phyloP scores from a whole-genome alignment of 371 early-diverging fungal species.

The Cladochytrium tenue region DNA sequence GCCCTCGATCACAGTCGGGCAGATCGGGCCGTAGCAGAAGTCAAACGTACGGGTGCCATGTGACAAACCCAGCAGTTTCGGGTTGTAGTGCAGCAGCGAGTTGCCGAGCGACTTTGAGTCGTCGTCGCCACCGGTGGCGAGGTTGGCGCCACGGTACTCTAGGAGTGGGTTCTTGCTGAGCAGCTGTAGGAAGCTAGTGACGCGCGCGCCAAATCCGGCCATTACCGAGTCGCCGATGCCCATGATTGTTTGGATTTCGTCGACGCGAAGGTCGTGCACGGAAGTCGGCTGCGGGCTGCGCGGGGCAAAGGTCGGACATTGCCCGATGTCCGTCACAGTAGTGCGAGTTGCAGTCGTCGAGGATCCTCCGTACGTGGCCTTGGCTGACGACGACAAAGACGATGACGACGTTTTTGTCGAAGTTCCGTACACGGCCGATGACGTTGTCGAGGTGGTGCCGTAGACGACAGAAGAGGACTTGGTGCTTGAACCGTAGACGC shows the following conservation, averaged over 20 bases:
- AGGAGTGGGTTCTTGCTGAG: neutral
- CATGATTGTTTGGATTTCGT: conserved; percentile 6
- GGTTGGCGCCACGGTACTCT: conserved; percentile 18
- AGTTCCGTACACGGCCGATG: too few relatives aligned
- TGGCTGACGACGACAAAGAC: too few relatives aligned
- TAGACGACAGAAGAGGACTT: too few relatives aligned
- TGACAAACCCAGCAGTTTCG: conserved; percentile 7
- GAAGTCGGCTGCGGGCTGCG: neutral
- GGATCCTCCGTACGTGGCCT: too few relatives aligned
- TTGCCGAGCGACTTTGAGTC: conserved; percentile 11
- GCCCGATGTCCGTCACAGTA: neutral
- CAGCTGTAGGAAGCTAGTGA: neutral
- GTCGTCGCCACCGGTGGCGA: conserved; percentile 18
- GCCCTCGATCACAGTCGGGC: neutral
- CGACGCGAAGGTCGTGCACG: conserved; percentile 4
- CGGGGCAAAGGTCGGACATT: conserved; percentile 1
- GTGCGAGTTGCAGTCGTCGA: too few relatives aligned
- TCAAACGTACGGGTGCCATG: conserved; percentile 7
- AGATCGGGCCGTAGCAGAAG: conserved; percentile 16
- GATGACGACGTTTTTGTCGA: too few relatives aligned
- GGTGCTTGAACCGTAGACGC: too few relatives aligned
- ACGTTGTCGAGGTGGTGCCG: too few relatives aligned
- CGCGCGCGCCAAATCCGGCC: conserved; percentile 9
- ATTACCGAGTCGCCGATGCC: conserved; percentile 13
- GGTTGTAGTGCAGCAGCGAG: conserved; percentile 5